Evolutionary conservation across 2,329 filamentous ascomycete genomes (phyloP), one percentile per base, ranked within the genome.

Genomic region (Fusarium mangiferae): DNA sequence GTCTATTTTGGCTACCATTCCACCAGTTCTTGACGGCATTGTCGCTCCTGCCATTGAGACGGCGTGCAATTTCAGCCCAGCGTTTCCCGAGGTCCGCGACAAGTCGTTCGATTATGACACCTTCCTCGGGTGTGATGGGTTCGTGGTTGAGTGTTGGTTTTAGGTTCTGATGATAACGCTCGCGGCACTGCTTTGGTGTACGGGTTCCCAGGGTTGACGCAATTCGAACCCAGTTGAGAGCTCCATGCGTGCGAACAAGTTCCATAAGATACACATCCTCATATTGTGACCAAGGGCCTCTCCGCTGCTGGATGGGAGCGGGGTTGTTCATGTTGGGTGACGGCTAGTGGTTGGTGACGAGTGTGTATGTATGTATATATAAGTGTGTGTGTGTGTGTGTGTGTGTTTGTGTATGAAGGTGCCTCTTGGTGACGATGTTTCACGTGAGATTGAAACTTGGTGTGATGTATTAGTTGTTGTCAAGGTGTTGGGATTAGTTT

Each of bases 1-100:
- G 88, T 78, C 95, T 90, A 84, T 98, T 98, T 88, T 95, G 93
- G 81, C 92, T 94, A 56, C 95, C 95, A 81, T 98, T 98, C 94
- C 94, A 98, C 94, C 95, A 98, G 83, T 98, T 98, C 89, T 98
- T 98, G 73, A 98, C 94, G 35, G 94, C 93, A 79, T 98, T 98
- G 85, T 98, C 95, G 82, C 95, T 97, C 79, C 95, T 92, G 74
- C 94, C 94, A 62, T 92, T 89, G 26, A 98, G 88, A 51, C 90
- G 88, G 75, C 95, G 89, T 49, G 95, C 94, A 79, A 98, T 98
- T 80, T 98, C 94, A 6, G 95, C 95, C 95, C 95, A 98, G 64
- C 93, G 90, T 85, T 95, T 96, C 71, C 95, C 95, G 85, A 94
- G 91, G 77, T 93, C 89, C 17, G 84, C 82, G 22, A 98, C 95